phyloP scores from a whole-genome alignment of 2,329 filamentous ascomycete species.

The Pyricularia sp. region DNA sequence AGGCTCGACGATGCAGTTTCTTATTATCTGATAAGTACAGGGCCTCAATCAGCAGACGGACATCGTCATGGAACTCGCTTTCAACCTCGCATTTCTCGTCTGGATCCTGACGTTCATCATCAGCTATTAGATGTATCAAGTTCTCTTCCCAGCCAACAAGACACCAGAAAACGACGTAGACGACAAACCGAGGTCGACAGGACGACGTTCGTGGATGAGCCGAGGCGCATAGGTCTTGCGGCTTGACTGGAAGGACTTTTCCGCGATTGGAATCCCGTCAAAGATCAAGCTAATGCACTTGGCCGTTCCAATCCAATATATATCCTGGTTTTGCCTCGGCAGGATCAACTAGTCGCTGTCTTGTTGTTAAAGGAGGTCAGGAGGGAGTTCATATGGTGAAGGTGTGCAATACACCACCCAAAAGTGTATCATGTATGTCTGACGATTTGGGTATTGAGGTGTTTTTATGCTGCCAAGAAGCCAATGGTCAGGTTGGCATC shows the following conservation, averaged over 20 bases:
- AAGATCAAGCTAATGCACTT: no score
- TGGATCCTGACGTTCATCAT: neutral
- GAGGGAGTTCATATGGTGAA: neutral
- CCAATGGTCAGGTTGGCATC: neutral
- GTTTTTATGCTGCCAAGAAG: neutral
- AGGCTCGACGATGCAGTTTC: neutral
- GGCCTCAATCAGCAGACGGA: neutral
- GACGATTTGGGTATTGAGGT: neutral
- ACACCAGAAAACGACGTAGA: neutral
- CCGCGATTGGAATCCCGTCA: no score
- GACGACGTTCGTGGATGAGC: neutral
- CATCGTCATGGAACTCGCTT: neutral
- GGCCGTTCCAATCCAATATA: neutral
- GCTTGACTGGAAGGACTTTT: neutral
- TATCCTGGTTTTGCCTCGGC: neutral
- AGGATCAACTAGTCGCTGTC: neutral
- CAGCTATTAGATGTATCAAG: neutral
- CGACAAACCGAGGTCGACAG: neutral
- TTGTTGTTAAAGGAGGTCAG: neutral
- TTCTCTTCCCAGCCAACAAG: neutral
- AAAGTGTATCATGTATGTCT: neutral
- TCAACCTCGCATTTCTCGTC: neutral
- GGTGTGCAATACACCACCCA: neutral
- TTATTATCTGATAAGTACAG: neutral
- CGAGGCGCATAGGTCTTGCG: neutral